Evolutionary conservation across 768 basidiomycete genomes (phyloP).

Genomic region (Calvatia gigantea): DNA sequence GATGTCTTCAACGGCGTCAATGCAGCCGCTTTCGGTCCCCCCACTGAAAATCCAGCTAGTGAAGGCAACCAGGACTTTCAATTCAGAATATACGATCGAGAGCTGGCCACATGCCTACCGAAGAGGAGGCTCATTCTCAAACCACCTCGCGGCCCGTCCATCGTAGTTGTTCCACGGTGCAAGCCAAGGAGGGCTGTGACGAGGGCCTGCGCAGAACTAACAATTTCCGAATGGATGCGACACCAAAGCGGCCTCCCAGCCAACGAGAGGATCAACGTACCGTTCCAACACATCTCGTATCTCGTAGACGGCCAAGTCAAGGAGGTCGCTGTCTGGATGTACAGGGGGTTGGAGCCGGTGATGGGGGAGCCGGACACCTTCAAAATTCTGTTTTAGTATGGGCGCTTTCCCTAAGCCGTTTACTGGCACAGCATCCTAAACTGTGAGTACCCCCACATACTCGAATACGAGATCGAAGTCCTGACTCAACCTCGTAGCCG

Average conservation of each 20-base stretch:
- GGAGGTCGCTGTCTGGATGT: conserved; percentile 1
- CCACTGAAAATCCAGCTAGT: too few species aligned
- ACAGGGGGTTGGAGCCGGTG: conserved; percentile 4
- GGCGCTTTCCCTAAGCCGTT: too few species aligned
- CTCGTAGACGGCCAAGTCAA: background rate
- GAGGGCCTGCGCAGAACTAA: background rate
- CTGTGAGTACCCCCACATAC: background rate
- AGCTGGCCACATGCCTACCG: background rate
- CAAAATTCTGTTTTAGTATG: background rate
- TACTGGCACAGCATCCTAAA: too few species aligned
- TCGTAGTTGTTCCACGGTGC: background rate
- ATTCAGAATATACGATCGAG: background rate
- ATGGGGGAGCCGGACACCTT: background rate
- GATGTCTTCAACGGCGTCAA: background rate
- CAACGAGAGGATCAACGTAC: background rate
- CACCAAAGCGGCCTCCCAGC: background rate
- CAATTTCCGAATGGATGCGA: conserved; percentile 6
- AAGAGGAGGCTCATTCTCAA: background rate
- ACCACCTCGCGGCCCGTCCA: background rate
- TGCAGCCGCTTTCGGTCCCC: background rate
- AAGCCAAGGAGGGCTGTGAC: background rate
- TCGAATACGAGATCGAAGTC: background rate
- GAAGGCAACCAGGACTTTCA: background rate
- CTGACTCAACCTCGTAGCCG: background rate
- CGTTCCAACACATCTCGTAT: background rate